Conservation (phyloP, 2,329 filamentous ascomycete genomes). For the Talaromyces marneffei region DNA sequence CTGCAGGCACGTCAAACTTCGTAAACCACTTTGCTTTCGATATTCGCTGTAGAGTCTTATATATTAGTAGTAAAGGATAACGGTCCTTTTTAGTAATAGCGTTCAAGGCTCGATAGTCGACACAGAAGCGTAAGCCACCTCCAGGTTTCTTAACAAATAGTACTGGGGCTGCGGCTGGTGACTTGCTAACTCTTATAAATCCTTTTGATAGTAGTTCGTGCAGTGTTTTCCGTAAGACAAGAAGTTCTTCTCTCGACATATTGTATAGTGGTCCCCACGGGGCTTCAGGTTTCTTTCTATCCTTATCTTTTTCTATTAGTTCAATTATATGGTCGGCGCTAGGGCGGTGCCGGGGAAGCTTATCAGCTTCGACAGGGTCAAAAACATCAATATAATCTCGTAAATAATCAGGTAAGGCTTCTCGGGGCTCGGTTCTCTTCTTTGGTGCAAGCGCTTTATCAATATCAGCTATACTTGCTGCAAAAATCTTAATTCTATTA, state of each 20-base stretch:
- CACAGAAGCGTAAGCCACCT: slow-evolving; percentile 16
- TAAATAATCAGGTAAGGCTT: slow-evolving; percentile 9
- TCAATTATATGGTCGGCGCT: slow-evolving; percentile 19
- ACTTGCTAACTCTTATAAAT: slow-evolving; percentile 19
- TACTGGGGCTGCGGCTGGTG: slow-evolving; percentile 15
- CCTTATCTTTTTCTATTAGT: slow-evolving; percentile 4
- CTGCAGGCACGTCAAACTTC: slow-evolving; percentile 21
- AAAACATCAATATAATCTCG: slow-evolving; percentile 9
- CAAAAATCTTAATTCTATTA: neutral
- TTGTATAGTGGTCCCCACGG: slow-evolving; percentile 16
- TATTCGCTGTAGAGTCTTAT: slow-evolving; percentile 21
- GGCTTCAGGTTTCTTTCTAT: slow-evolving; percentile 11
- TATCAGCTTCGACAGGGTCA: slow-evolving; percentile 13
- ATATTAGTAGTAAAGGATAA: slow-evolving; percentile 20
- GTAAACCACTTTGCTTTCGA: slow-evolving; percentile 20
- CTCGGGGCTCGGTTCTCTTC: slow-evolving; percentile 6
- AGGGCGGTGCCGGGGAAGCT: slow-evolving; percentile 12
- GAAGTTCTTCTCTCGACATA: slow-evolving; percentile 16
- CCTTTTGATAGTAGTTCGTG: slow-evolving; percentile 16
- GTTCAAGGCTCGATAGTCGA: slow-evolving; percentile 25
- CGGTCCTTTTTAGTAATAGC: slow-evolving; percentile 22
- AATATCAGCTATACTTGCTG: neutral
- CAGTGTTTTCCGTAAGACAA: too few relatives aligned
- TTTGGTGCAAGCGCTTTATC: slow-evolving; percentile 4
- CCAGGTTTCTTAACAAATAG: slow-evolving; percentile 18